Evolutionary conservation across 352 stramenopile species (phyloP), one percentile per base, ranked within the genome.

Genomic region (Pythium dissimile): DNA sequence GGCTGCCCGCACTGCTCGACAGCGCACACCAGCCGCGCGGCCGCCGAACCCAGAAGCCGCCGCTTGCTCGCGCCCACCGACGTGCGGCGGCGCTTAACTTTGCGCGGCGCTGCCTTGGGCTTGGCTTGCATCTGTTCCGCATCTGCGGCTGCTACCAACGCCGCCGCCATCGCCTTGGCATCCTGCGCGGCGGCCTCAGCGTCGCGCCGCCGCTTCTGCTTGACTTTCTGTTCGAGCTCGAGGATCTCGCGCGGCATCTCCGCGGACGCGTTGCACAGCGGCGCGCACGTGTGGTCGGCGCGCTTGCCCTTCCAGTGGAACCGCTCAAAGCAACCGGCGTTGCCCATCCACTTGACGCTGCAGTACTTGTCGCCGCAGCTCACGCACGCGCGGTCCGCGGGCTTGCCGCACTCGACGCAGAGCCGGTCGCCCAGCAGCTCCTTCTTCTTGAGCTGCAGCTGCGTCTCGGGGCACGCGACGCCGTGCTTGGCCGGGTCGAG

Each of bases 331-430:
- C 84, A 94, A 12, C 82, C 84, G 6, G 82, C 61, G 60, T 94
- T 88, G 31, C 84, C 84, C 79, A 92, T 92, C 81, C 84, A 91
- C 18, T 77, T 79, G 18, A 86, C 81, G 48, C 84, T 94, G 62
- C 83, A 94, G 62, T 94, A 94, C 15, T 72, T 69, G 50, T 94
- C 84, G 27, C 74, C 75, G 38, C 84, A 94, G 10, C 54, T 75
- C 21, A 51, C 54, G 28, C 84, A 94, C 59, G 71, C 57, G 6
- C 84, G 80, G 59, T 94, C 84, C 3, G 82, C 82, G 15, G 68
- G 63, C 58, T 89, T 86, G 38, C 78, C 69, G 46, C 84, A 94
- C 49, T 94, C 84, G 23, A 86, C 79, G 48, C 84, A 94, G 13
- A 88, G 39, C 9, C 66, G 73, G 55, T 85, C 75, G 11, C 81